Evolutionary conservation across 257 asterid genomes (phyloP), one percentile per base, ranked within the genome.

Genomic region (Scutellaria baicalensis): DNA sequence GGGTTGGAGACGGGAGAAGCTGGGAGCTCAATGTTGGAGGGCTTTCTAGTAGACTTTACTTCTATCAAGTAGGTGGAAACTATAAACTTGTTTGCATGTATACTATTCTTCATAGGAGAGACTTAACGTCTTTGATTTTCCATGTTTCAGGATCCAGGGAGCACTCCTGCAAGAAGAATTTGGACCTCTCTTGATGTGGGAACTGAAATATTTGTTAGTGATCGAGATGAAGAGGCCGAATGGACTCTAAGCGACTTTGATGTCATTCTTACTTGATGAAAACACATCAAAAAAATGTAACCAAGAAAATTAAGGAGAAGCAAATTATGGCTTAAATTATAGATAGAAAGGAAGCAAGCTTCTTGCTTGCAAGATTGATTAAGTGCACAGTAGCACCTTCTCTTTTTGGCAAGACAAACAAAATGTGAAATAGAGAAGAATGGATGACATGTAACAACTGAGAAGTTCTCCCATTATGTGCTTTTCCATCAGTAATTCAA

Each of bases 141-240:
- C 6, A 17, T 49, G 9, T 72, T 65, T 67, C 82, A 81, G 90
- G 96, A 89, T 83, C 96, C 88, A 47, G 86, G 80, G 27, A 74
- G 81, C 62, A 17, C 66, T 17, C 91, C 91, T 17, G 96, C 93
- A 16, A 82, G 76, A 72, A 89, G 96, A 80, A 75, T 85, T 47
- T 89, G 96, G 96, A 82, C 89, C 9, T 89, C 96, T 20, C 69
- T 89, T 45, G 92, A 89, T 61, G 89, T 87, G 71, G 96, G 96
- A 54, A 87, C 95, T 21, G 95, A 89, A 71, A 81, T 89, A 58
- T 89, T 85, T 66, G 89, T 89, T 31, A 89, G 90, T 13, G 75
- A 81, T 74, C 86, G 81, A 47, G 90, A 81, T 6, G 84, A 89
- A 81, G 88, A 79, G 54, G 95, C 96, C 31, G 92, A 87, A 55